These are phyloP conservation scores for Helianthus annuus DNA, from an alignment of 129 eudicot genomes.

Conservation along the genomic window DNA sequence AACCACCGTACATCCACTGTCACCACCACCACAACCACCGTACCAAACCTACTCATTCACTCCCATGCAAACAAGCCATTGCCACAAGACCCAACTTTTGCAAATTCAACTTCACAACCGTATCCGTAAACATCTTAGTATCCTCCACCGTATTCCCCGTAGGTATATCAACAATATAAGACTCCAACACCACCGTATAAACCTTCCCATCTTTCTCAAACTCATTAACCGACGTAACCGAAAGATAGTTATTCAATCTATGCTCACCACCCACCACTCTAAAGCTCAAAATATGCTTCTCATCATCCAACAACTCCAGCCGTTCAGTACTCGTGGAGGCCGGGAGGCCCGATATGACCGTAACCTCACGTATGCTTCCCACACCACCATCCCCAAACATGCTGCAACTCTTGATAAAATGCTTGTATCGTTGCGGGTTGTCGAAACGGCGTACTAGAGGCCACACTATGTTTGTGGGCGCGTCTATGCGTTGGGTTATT, in stretches of 20 bases:
- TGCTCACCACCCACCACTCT: constrained; percentile 88
- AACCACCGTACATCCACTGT: neutral
- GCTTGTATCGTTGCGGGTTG: constrained; percentile 86
- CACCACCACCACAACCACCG: neutral
- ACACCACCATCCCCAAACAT: constrained; percentile 62
- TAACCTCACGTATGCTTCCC: constrained; percentile 71
- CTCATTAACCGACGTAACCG: constrained; percentile 82
- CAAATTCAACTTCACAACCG: constrained; percentile 72
- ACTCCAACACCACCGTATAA: constrained; percentile 68
- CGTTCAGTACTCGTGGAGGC: constrained; percentile 79
- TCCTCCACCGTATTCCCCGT: constrained; percentile 76
- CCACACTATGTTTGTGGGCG: constrained; percentile 67
- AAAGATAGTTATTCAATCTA: constrained; percentile 61
- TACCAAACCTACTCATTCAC: constrained; percentile 11
- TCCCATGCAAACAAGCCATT: constrained; percentile 47
- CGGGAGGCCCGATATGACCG: constrained; percentile 80
- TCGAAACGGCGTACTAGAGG: constrained; percentile 72
- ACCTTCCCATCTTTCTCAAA: constrained; percentile 42
- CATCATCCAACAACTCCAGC: constrained; percentile 73
- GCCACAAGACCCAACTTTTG: constrained; percentile 77
- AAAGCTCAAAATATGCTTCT: constrained; percentile 60
- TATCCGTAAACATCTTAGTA: constrained; percentile 84
- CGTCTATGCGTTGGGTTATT: constrained; percentile 74
- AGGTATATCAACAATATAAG: constrained; percentile 82
- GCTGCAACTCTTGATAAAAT: constrained; percentile 75